Percentiles rank a stretch among this genome's conserved stretches.
Conservation (phyloP, 139 green algal genomes). For the Haematococcus sp. region DNA sequence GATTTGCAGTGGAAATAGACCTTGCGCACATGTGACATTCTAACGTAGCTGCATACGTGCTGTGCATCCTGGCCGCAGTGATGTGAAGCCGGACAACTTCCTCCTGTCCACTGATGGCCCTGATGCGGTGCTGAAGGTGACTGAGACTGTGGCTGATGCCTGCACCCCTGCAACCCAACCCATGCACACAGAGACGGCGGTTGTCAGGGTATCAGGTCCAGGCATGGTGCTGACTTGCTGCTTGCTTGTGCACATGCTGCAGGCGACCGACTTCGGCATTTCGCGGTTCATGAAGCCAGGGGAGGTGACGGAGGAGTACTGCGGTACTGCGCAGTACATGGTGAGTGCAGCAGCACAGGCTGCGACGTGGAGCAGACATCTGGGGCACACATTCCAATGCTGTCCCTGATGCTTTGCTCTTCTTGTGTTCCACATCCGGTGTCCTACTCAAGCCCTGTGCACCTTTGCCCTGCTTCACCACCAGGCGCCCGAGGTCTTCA, state of each 20-base stretch:
- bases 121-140: slow-evolving; percentile 8
- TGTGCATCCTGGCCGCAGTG: background rate
- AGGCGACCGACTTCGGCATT: slow-evolving; percentile 24
- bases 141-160: background rate
- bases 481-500: slow-evolving; percentile 11
- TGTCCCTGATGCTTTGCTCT: background rate
- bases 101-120: slow-evolving; percentile 6
- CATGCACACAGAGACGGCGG: background rate
- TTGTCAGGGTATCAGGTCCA: background rate
- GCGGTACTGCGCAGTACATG: slow-evolving; percentile 18
- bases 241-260: too few species aligned
- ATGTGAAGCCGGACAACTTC: slow-evolving; percentile 26
- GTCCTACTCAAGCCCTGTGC: background rate
- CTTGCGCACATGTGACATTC: too few species aligned
- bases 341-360: slow-evolving; percentile 9
- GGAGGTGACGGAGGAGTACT: slow-evolving; percentile 10
- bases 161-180: background rate
- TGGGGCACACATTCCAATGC: background rate
- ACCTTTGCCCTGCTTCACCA: background rate
- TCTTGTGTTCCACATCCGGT: background rate
- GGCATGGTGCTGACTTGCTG: background rate
- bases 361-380: too few species aligned
- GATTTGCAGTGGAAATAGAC: too few species aligned
- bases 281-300: slow-evolving; percentile 20
- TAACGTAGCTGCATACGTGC: too few species aligned